Conservation (phyloP, 2,329 filamentous ascomycete species). For the Cryphonectria parasitica region DNA sequence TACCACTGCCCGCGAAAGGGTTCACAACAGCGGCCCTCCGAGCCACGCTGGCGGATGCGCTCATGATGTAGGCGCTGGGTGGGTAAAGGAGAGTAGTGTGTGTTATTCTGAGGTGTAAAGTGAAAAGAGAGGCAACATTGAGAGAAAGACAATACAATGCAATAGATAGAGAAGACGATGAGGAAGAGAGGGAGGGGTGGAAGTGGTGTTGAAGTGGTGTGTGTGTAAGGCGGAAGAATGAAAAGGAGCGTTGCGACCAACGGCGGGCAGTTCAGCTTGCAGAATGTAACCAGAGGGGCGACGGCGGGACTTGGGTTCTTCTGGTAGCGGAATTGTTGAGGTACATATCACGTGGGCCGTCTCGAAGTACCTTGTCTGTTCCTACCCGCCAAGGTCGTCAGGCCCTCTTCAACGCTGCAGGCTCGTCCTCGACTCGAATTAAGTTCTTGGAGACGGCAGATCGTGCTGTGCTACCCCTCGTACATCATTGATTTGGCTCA, state of each 20-base stretch:
- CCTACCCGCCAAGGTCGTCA: slow-evolving; percentile 11
- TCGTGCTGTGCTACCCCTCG: neutral
- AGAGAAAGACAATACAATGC: neutral
- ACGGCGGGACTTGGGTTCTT: neutral
- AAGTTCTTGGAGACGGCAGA: neutral
- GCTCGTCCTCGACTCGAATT: slow-evolving; percentile 1
- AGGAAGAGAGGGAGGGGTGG: neutral
- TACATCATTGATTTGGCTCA: neutral
- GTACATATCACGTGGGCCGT: slow-evolving; percentile 27
- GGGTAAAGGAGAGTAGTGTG: neutral
- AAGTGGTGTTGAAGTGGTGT: neutral
- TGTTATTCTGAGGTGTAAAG: neutral
- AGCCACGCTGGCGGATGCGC: slow-evolving; percentile 59
- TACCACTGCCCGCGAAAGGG: slow-evolving; percentile 55
- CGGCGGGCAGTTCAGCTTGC: slow-evolving; percentile 1
- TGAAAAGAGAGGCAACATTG: slow-evolving; percentile 3
- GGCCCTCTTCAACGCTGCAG: slow-evolving; percentile 13
- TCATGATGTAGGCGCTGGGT: slow-evolving; percentile 46
- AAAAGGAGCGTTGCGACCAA: slow-evolving; percentile 23
- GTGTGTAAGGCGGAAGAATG: slow-evolving; percentile 11
- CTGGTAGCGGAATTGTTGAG: slow-evolving; percentile 15
- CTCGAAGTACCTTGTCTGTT: neutral
- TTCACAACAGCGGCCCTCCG: slow-evolving; percentile 58
- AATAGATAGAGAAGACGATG: neutral
- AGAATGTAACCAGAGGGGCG: slow-evolving; percentile 22